phyloP scores from a whole-genome alignment of 495 filamentous ascomycete genomes.

The Podospora didyma region DNA sequence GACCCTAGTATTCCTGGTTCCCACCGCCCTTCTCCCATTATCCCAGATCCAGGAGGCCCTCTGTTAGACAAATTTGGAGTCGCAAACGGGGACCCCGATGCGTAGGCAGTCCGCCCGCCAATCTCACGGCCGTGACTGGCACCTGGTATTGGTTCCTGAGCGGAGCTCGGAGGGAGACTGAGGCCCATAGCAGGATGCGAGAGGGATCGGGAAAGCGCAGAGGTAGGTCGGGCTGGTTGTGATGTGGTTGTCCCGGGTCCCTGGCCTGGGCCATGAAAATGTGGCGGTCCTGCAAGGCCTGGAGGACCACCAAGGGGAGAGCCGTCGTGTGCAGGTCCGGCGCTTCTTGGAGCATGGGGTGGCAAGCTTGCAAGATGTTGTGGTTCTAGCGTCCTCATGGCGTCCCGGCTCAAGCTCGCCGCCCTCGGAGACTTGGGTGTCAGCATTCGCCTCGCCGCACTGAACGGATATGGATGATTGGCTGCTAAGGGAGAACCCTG shows the following conservation, averaged over 20 bases:
- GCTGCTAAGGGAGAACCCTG: neutral
- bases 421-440: conserved; percentile 38
- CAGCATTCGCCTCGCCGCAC: neutral
- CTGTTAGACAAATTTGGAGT: conserved; percentile 16
- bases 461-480: neutral
- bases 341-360: conserved; percentile 30
- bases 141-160: conserved; percentile 22
- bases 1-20: conserved; percentile 11
- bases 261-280: no score
- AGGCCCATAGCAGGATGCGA: conserved; percentile 38
- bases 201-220: conserved; percentile 32
- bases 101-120: conserved; percentile 15
- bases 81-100: conserved; percentile 24
- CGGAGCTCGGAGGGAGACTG: conserved; percentile 15
- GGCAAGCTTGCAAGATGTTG: conserved; percentile 37
- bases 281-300: conserved; percentile 28
- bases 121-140: conserved; percentile 17
- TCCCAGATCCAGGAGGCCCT: conserved; percentile 15
- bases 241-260: conserved; percentile 24
- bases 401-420: conserved; percentile 38
- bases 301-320: conserved; percentile 30
- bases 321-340: conserved; percentile 17
- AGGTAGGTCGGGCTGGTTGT: conserved; percentile 29
- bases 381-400: conserved; percentile 41
- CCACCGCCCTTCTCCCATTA: conserved; percentile 33